Base-by-base conservation (phyloP, 192 early-diverging fungal genomes). In the Linnemannia schmuckeri region DNA sequence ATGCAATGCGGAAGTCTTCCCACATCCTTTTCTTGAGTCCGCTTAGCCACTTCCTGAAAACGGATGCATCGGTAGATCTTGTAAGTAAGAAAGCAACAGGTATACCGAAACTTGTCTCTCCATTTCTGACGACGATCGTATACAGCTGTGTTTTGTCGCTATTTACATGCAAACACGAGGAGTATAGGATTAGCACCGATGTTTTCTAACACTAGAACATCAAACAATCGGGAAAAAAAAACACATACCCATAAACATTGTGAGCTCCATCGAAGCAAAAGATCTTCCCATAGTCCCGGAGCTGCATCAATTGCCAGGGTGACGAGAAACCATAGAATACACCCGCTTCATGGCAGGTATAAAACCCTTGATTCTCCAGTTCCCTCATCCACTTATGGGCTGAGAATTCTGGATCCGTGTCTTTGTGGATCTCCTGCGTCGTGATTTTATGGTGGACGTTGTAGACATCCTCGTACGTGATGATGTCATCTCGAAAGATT, bases 181-280 rank as follows among this genome's bases (percentile, higher is more conserved):
- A 44, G 15, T 13, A 20, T 3, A 46, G 15, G 38, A 77, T 76
- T 37, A 76, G 49, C 37, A 57, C 37, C 18, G 40, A 1, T 33
- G 20, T 30, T 38, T 42, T 42, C 41, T 42, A 42, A 8, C 41
- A 8, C 41, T 8, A 42, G 41, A 42, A 42, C 41, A 42, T 42
- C 41, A 42, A 22, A 38, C 8, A 38, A 37, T 61, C 6, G 20
- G 18, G 37, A n/a, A n/a, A 61, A 72, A 38, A 12, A 15, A 49
- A 72, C 4, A 33, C 78, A 41, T 61, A 73, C 78, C 70, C 49
- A 30, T n/a, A 79, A 15, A 38, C 38, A 42, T 79, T 6, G 27
- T 79, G 61, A 41, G 54, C 73, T 1, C 70, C 78, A 73, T 72
- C 78, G 24, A 72, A 79, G 35, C 70, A 79, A 9, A 79, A 22